phyloP scores from a whole-genome alignment of 2,329 filamentous ascomycete genomes.

The Aspergillus sp. region DNA sequence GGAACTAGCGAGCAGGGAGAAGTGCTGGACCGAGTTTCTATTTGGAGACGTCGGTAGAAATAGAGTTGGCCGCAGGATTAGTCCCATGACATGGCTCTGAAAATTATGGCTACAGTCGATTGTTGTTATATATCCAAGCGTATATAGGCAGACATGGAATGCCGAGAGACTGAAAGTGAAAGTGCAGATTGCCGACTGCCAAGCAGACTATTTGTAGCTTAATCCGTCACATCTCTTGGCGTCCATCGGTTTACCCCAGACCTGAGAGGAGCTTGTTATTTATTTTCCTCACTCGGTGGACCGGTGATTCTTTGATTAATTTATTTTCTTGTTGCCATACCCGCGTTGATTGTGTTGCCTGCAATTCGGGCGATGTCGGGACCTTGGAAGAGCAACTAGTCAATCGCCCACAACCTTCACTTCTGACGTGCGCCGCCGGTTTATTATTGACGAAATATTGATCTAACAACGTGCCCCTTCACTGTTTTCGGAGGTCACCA shows the following conservation, averaged over 20 bases:
- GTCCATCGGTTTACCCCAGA: neutral
- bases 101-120: too few relatives aligned
- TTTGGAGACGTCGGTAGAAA: slow-evolving; percentile 41
- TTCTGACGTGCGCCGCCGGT: neutral
- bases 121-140: too few relatives aligned
- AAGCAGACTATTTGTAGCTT: slow-evolving; percentile 8
- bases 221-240: slow-evolving; percentile 4
- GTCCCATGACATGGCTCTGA: too few relatives aligned
- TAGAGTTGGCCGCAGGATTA: neutral
- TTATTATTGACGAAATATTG: neutral
- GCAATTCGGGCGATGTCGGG: slow-evolving; percentile 1
- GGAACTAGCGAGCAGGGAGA: slow-evolving; percentile 48
- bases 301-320: neutral
- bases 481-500: neutral
- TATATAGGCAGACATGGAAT: neutral
- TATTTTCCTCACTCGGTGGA: neutral
- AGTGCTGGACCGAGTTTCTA: slow-evolving; percentile 43
- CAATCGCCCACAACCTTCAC: slow-evolving; percentile 1
- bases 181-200: neutral
- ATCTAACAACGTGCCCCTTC: neutral
- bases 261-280: neutral
- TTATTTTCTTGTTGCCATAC: neutral
- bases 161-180: neutral
- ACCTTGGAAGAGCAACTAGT: neutral
- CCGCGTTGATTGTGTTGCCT: neutral